phyloP scores from a whole-genome alignment of 208 protist species.

The Trypanosoma platydactyli region DNA sequence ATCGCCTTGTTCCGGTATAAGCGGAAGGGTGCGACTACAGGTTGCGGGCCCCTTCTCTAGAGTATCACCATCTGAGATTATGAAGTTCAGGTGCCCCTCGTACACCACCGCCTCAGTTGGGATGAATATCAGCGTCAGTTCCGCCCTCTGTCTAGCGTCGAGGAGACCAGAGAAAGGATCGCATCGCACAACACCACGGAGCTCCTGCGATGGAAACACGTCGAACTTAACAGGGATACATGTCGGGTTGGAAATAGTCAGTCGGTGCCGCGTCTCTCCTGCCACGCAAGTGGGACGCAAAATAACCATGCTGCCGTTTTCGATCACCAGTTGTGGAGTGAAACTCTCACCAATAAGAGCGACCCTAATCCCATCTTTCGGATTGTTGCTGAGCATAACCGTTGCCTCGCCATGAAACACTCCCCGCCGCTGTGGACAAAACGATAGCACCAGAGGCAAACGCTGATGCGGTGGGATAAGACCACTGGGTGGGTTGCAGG shows the following conservation, averaged over 20 bases:
- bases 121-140: conserved; percentile 55
- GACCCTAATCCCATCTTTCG: conserved; percentile 37
- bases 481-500: conserved; percentile 52
- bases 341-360: conserved; percentile 59
- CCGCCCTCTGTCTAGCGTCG: conserved; percentile 38
- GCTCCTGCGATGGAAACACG: conserved; percentile 41
- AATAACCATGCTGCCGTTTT: conserved; percentile 39
- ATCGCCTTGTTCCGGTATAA: too few species aligned
- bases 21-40: too few species aligned
- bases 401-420: conserved; percentile 51
- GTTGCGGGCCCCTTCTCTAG: background rate
- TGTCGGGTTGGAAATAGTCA: conserved; percentile 78
- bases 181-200: conserved; percentile 53
- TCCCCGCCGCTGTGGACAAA: conserved; percentile 40
- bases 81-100: conserved; percentile 52
- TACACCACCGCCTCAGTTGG: conserved; percentile 54
- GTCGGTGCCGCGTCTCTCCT: conserved; percentile 38
- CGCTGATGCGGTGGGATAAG: conserved; percentile 47
- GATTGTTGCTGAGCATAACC: conserved; percentile 43
- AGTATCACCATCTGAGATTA: conserved; percentile 36
- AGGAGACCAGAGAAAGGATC: conserved; percentile 66
- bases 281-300: conserved; percentile 83
- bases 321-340: conserved; percentile 34
- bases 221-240: conserved; percentile 68
- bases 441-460: conserved; percentile 64